Percentiles rank a stretch among this genome's conserved stretches.
phyloP scores from a whole-genome alignment of 805 yeast genomes.

The Saturnispora ahearnii region DNA sequence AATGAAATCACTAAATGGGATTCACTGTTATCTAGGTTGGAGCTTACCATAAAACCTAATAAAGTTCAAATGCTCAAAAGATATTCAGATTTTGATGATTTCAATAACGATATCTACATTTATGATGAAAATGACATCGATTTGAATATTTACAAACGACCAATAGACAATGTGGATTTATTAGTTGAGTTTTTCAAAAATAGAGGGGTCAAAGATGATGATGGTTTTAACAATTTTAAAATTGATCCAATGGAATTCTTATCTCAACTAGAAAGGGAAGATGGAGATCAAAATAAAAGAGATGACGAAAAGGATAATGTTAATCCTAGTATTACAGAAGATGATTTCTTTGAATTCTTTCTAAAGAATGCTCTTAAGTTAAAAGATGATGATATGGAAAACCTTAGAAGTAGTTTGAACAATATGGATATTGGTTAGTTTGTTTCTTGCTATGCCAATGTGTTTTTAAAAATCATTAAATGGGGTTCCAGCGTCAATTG shows the following conservation, averaged over 20 bases:
- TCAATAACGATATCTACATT: conserved; percentile 6
- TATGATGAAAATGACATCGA: conserved; percentile 3
- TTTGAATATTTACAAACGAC: conserved; percentile 2
- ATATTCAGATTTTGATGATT: conserved; percentile 11
- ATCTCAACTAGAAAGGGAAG: not conserved
- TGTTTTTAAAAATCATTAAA: not conserved
- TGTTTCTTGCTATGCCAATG: not conserved
- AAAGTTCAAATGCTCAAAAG: not conserved
- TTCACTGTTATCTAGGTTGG: not conserved
- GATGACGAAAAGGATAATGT: conserved; percentile 15
- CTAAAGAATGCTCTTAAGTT: conserved; percentile 45
- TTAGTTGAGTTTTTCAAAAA: not conserved
- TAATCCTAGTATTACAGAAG: conserved; percentile 45
- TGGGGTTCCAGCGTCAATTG: too few species aligned
- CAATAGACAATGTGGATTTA: not conserved
- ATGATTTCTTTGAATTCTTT: conserved; percentile 61
- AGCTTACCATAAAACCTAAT: not conserved
- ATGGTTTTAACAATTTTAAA: not conserved
- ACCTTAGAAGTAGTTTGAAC: conserved; percentile 16
- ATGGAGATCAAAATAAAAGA: not conserved
- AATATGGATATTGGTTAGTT: not conserved
- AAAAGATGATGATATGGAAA: conserved; percentile 36
- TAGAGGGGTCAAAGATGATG: too few species aligned
- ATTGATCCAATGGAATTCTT: not conserved
- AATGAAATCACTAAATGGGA: not conserved